Evolutionary conservation across 305 asterid genomes (phyloP).

Genomic region (Fraxinus velutina): DNA sequence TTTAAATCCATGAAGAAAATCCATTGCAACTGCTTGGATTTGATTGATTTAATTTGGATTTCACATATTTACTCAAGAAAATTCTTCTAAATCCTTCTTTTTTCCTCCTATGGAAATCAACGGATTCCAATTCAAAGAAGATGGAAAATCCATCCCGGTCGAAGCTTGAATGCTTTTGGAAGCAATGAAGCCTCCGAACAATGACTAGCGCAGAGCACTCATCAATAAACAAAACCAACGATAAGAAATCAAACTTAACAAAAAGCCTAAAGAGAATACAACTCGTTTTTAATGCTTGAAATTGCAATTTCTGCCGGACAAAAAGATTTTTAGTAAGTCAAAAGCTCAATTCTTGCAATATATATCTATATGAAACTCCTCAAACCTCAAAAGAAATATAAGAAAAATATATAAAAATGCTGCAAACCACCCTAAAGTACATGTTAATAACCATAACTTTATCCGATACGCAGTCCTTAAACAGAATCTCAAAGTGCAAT

Average conservation of each 20-base stretch:
- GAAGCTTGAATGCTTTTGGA: not conserved
- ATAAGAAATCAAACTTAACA: not conserved
- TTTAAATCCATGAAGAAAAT: not conserved
- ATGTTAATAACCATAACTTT: not conserved
- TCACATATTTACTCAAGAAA: not conserved
- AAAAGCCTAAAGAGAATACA: not conserved
- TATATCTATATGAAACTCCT: not conserved
- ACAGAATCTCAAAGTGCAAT: not conserved
- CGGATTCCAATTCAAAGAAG: not conserved
- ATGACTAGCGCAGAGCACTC: not conserved
- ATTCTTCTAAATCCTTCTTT: not conserved
- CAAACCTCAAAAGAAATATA: not conserved
- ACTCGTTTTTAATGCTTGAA: not conserved
- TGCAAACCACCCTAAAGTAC: not conserved
- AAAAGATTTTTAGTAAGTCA: not conserved
- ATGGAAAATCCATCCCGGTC: not conserved
- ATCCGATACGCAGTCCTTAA: not conserved
- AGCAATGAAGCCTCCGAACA: not conserved
- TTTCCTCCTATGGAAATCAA: not conserved
- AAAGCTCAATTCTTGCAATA: not conserved
- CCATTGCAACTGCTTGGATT: not conserved
- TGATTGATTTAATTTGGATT: not conserved
- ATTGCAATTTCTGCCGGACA: not conserved
- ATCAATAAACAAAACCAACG: not conserved
- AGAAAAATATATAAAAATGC: not conserved